Base-by-base conservation (phyloP, 129 eudicot genomes). In the Flaveria brownii region DNA sequence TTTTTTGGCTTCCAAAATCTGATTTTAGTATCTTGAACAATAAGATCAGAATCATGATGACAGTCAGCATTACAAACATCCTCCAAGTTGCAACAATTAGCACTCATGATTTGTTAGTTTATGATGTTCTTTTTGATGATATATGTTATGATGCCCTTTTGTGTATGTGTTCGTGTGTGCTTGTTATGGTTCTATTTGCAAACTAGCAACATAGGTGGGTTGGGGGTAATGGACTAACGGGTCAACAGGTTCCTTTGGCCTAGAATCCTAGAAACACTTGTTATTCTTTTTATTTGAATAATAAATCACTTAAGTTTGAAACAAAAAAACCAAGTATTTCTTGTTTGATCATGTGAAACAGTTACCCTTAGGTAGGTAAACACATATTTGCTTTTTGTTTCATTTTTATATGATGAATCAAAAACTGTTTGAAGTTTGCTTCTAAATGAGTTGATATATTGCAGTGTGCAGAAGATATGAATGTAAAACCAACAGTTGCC, bases 401-500 rank as follows among this genome's bases (percentile, higher is more conserved):
- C 36, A 30, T 30, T 30, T 30, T 30, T 30, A 30, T 30, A 30
- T 30, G 36, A 30, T 30, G 36, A 3, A 4, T 30, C 36, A 30
- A 74, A 43, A 61, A 11, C 69, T 33, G 36, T 13, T 63, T 28
- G 15, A 3, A 2, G 11, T 55, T 68, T 20, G 9, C 41, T 60
- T 16, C 60, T 74, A 63, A 66, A 33, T 12, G 41, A 12, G 56
- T 50, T 11, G 56, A 46, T 51, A n/a, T 42, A 67, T 70, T 82
- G 79, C 88, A 84, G 92, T 73, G 41, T 16, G 60, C 51, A 42
- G 36, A 77, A 71, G 69, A 63, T 23, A 93, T 93, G 98, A 68
- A 69, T 30, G 75, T 93, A 68, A 93, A 90, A 82, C 97, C 97
- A 47, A 85, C 97, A 11, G 98, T 93, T 55, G 98, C 96, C 78